A percentile compares a stretch with the other conserved stretches of the same genome.
phyloP scores from a whole-genome alignment of 805 yeast species.

The Cyberlindnera maritima region DNA sequence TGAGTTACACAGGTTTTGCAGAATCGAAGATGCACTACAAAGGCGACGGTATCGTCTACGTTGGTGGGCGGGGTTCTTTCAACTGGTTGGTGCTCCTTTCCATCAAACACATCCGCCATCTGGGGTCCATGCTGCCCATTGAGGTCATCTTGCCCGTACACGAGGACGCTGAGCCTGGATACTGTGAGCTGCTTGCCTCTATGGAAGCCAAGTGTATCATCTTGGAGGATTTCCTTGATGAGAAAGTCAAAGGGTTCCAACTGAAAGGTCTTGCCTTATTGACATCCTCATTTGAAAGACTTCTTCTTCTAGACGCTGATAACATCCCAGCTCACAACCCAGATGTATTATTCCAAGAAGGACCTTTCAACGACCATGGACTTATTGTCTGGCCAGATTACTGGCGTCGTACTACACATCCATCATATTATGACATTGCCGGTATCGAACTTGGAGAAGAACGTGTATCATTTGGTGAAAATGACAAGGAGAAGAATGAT shows the following conservation, averaged over 20 bases:
- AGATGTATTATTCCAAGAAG: conserved; percentile 49
- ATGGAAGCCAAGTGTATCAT: conserved; percentile 67
- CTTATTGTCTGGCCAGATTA: conserved; percentile 76
- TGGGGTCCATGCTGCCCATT: conserved; percentile 63
- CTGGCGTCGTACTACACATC: conserved; percentile 79
- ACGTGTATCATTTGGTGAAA: conserved; percentile 20
- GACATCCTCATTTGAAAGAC: conserved; percentile 70
- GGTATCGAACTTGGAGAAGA: conserved; percentile 43
- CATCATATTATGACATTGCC: conserved; percentile 63
- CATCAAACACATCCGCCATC: conserved; percentile 56
- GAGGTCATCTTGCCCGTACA: conserved; percentile 71
- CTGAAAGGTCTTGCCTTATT: conserved; percentile 67
- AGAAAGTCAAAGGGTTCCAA: conserved; percentile 62
- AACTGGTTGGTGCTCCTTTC: conserved; percentile 55
- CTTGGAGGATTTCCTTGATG: conserved; percentile 54
- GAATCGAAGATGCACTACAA: neutral
- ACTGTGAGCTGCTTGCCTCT: conserved; percentile 60
- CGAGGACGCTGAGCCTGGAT: conserved; percentile 63
- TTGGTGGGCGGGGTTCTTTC: conserved; percentile 40
- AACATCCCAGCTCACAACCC: conserved; percentile 64
- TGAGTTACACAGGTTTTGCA: neutral
- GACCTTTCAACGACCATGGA: conserved; percentile 48
- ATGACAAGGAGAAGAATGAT: conserved; percentile 23
- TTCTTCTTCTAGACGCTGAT: conserved; percentile 73
- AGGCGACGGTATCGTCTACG: conserved; percentile 55